phyloP scores from a whole-genome alignment of 345 rosid species.

The Psidium friedrichsthalianum region DNA sequence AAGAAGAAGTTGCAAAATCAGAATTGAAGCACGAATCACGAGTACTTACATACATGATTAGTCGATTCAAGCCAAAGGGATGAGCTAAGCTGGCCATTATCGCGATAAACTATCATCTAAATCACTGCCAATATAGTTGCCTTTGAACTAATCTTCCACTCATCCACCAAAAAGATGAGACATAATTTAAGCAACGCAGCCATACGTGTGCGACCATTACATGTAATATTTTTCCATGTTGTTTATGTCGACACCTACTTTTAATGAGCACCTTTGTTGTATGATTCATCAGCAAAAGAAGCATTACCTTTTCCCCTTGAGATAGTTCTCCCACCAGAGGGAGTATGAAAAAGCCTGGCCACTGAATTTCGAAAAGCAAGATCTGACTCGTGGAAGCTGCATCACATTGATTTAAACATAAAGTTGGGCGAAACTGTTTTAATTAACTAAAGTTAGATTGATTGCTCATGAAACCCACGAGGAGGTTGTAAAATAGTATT shows the following conservation, averaged over 20 bases:
- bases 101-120: neutral
- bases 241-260: neutral
- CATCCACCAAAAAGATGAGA: neutral
- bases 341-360: neutral
- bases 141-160: slow-evolving; percentile 37
- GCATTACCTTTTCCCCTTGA: neutral
- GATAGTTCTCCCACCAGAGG: neutral
- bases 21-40: neutral
- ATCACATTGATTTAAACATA: neutral
- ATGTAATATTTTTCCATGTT: neutral
- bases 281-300: neutral
- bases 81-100: slow-evolving; percentile 31
- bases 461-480: neutral
- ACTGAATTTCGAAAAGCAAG: neutral
- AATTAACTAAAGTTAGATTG: neutral
- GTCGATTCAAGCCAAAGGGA: neutral
- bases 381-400: neutral
- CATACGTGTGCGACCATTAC: neutral
- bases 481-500: neutral
- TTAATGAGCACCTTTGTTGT: neutral
- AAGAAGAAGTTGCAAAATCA: neutral
- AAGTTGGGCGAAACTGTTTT: neutral
- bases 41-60: neutral
- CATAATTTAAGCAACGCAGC: neutral
- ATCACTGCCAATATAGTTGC: slow-evolving; percentile 10